phyloP scores from a whole-genome alignment of 1,139 yeast species.

The Yamadazyma epiphylla region DNA sequence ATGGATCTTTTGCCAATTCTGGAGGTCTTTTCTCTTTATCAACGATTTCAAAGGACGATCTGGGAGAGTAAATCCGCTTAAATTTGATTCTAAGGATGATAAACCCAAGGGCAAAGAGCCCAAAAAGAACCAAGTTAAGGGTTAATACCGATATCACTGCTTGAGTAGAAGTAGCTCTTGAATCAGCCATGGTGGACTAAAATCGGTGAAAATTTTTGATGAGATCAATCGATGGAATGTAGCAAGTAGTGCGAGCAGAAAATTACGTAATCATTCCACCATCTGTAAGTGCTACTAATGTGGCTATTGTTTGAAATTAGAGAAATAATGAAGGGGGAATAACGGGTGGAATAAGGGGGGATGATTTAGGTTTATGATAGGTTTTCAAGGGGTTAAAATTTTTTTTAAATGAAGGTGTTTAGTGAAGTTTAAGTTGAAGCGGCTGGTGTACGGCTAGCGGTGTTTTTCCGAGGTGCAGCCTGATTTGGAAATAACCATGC shows the following conservation, averaged over 20 bases:
- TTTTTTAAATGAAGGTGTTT: too few relatives aligned
- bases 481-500: too few relatives aligned
- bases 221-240: not conserved
- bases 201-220: too few relatives aligned
- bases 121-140: conserved; percentile 52
- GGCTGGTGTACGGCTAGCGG: too few relatives aligned
- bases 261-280: not conserved
- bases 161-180: conserved; percentile 52
- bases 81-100: conserved; percentile 51
- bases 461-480: too few relatives aligned
- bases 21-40: conserved; percentile 61
- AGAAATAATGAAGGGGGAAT: not conserved
- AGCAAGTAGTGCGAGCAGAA: not conserved
- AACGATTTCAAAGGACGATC: conserved; percentile 54
- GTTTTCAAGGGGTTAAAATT: too few relatives aligned
- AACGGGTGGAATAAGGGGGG: too few relatives aligned
- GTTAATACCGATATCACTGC: conserved; percentile 60
- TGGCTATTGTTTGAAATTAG: not conserved
- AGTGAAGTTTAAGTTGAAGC: too few relatives aligned
- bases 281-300: not conserved
- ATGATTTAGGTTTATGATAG: too few relatives aligned
- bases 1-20: conserved; percentile 58
- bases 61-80: conserved; percentile 66
- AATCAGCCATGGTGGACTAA: conserved; percentile 12
- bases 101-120: conserved; percentile 50